Base-by-base conservation (phyloP, 2,329 filamentous ascomycete species). In the Alternaria longipes region DNA sequence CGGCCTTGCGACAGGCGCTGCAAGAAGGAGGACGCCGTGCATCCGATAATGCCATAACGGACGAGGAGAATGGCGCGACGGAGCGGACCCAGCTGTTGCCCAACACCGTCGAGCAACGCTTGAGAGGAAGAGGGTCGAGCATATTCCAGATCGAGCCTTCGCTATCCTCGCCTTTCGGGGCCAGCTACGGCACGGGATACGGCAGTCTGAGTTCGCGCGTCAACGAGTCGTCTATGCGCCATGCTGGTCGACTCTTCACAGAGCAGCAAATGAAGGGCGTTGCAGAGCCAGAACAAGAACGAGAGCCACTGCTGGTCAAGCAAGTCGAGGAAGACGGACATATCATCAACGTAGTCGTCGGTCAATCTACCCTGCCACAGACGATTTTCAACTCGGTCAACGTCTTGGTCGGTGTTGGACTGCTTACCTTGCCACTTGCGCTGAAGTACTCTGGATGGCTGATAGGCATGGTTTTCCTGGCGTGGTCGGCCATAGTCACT, bases 321-420 rank as follows among this genome's bases (percentile, higher is more conserved):
- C 91, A 94, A 78, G 86, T 97, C 12, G 91, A 96, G 75, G 91
- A 95, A 66, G 84, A 87, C 70, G 93, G 95, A 67, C 93, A 95
- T 42, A 87, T 94, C 49, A 88, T 97, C 57, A 87, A 94, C 69
- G 87, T 94, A 3, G 89, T 97, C 3, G 91, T 97, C 63, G 94
- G 94, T 40, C 93, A 96, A 81, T 97, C 93, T n/a, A 99, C 94
- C 1, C 84, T 98, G 16, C 93, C 93, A 0, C 94, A 98, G 81
- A 98, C 94, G 7, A 87, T 97, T 64, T 97, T 98, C 84, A 99
- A 99, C 80, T 96, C 93, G 3, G 94, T 94, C 76, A 97, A 97
- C 68, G 92, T 96, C 52, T 82, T 97, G 60, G 94, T 97, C 63
- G 94, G 94, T 16, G 90, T 99, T 30, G 94, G 94, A 1, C 82